Conservation (phyloP, 1,284 basidiomycete species). For the Papiliotrema nemorosa region DNA sequence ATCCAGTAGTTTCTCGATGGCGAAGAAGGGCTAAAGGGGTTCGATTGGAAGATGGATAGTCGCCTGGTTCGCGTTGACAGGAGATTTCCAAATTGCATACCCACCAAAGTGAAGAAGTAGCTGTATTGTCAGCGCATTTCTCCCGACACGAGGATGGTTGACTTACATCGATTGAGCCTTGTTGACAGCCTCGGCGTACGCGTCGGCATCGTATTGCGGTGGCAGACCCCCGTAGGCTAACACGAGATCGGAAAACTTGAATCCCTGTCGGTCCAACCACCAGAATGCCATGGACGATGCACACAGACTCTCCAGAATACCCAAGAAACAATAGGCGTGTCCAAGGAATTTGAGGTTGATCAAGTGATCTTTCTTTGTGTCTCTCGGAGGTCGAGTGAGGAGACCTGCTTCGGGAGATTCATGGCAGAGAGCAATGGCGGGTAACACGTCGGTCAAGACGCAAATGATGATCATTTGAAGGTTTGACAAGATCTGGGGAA, state of each 20-base stretch:
- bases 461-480: constrained; percentile 59
- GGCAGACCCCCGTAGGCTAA: constrained; percentile 55
- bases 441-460: constrained; percentile 57
- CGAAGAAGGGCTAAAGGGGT: constrained; percentile 46
- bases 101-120: constrained; percentile 62
- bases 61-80: constrained; percentile 56
- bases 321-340: constrained; percentile 65
- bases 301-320: constrained; percentile 57
- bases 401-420: constrained; percentile 60
- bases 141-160: constrained; percentile 49
- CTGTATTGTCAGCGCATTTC: constrained; percentile 9
- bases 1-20: constrained; percentile 48
- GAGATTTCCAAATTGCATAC: constrained; percentile 65
- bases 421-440: constrained; percentile 58
- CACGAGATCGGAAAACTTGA: constrained; percentile 57
- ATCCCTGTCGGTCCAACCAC: constrained; percentile 56
- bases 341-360: constrained; percentile 55
- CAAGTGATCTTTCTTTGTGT: constrained; percentile 56
- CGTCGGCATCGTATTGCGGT: constrained; percentile 34
- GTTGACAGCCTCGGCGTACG: constrained; percentile 50
- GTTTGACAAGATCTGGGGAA: constrained; percentile 56
- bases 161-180: constrained; percentile 55
- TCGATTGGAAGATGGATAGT: constrained; percentile 55
- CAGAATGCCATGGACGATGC: constrained; percentile 54
- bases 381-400: constrained; percentile 62